These are phyloP conservation scores for Phytopythium kandeliae DNA, from an alignment of 352 stramenopile species.

Conservation along the genomic window DNA sequence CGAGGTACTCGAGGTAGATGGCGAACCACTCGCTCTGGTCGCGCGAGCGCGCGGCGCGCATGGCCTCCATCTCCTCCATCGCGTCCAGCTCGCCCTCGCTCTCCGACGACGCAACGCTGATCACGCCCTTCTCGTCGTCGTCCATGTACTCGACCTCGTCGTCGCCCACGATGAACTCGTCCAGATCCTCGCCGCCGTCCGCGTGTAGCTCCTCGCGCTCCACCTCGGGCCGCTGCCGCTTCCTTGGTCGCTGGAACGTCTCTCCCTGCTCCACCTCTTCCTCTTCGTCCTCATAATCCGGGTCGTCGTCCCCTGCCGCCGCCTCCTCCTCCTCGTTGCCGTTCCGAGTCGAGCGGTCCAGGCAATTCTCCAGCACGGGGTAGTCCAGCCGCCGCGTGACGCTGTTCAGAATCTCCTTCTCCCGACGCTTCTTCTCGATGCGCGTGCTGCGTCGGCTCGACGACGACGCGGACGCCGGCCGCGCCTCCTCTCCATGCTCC, in stretches of 20 bases:
- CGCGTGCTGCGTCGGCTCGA: conserved; percentile 51
- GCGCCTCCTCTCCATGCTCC: conserved; percentile 11
- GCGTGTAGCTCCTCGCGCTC: conserved; percentile 33
- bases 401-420: conserved; percentile 32
- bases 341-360: conserved; percentile 24
- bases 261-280: conserved; percentile 17
- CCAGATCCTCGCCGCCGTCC: conserved; percentile 59
- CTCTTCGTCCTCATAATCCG: conserved; percentile 21
- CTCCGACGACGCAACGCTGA: conserved; percentile 45
- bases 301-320: too few relatives aligned
- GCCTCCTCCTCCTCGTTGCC: conserved; percentile 24
- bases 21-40: conserved; percentile 74
- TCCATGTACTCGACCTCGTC: conserved; percentile 87
- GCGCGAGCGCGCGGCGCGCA: conserved; percentile 38
- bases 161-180: conserved; percentile 76
- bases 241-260: conserved; percentile 8
- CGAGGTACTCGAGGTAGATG: conserved; percentile 82
- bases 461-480: conserved; percentile 31
- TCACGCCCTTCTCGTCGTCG: conserved; percentile 69
- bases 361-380: conserved; percentile 58
- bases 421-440: conserved; percentile 46
- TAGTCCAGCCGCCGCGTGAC: conserved; percentile 53
- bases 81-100: conserved; percentile 41
- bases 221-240: conserved; percentile 13
- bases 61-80: conserved; percentile 26